Evolutionary conservation across 768 basidiomycete species (phyloP).

Genomic region (Mrakia hoshinonis): DNA sequence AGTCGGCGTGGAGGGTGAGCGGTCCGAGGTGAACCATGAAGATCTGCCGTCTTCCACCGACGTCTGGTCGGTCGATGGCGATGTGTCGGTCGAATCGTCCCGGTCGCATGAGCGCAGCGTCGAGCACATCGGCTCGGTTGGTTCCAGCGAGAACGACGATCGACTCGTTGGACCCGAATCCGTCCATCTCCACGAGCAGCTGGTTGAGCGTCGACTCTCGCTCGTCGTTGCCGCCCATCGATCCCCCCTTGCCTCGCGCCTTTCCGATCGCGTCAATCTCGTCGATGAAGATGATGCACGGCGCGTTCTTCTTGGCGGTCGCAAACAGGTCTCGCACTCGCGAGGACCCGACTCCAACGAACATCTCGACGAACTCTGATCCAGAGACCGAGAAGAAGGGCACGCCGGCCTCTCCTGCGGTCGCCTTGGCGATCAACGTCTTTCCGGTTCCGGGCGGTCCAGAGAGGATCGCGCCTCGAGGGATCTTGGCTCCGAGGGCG

Average conservation of each 20-base stretch:
- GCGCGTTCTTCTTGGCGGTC: slow-evolving; percentile 93
- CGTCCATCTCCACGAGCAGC: slow-evolving; percentile 98
- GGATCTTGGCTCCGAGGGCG: slow-evolving; percentile 94
- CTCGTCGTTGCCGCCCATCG: slow-evolving; percentile 91
- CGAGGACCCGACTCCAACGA: slow-evolving; percentile 96
- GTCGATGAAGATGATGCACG: slow-evolving; percentile 97
- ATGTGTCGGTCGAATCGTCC: slow-evolving; percentile 98
- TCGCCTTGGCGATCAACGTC: slow-evolving; percentile 94
- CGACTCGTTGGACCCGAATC: slow-evolving; percentile 94
- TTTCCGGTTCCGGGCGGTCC: slow-evolving; percentile 98
- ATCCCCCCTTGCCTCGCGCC: slow-evolving; percentile 65
- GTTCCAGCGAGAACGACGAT: slow-evolving; percentile 95
- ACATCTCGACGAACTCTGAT: slow-evolving; percentile 99
- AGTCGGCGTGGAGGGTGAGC: slow-evolving; percentile 52
- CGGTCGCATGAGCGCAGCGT: slow-evolving; percentile 88
- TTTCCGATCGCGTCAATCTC: slow-evolving; percentile 99
- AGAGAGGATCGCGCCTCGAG: slow-evolving; percentile 85
- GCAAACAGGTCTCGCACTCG: slow-evolving; percentile 96
- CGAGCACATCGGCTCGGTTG: slow-evolving; percentile 92
- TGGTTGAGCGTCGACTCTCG: slow-evolving; percentile 96
- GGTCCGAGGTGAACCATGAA: slow-evolving; percentile 86
- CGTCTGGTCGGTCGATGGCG: slow-evolving; percentile 87
- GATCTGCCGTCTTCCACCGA: slow-evolving; percentile 85
- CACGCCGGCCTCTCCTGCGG: slow-evolving; percentile 93
- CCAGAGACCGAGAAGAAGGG: slow-evolving; percentile 98